A percentile compares a stretch with the other conserved stretches of the same genome.
These are phyloP conservation scores for Ramularia collo-cygni DNA, from an alignment of 2,329 filamentous ascomycete species.

Conservation along the genomic window DNA sequence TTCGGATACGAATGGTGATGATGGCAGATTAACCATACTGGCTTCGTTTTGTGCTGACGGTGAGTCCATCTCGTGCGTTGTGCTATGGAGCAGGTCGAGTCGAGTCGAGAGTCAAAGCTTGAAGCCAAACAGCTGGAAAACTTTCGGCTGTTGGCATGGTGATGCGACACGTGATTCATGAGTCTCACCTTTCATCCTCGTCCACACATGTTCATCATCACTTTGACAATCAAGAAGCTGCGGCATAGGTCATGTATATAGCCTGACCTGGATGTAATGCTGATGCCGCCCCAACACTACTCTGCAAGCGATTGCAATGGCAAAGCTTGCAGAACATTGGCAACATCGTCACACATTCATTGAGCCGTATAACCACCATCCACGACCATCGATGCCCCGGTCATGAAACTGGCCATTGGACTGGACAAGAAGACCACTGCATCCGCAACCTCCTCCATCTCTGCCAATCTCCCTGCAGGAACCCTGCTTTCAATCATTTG, in stretches of 20 bases:
- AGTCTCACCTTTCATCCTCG: too few species aligned
- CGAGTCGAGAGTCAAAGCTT: neutral
- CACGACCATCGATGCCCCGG: constrained; percentile 12
- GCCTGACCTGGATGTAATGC: too few species aligned
- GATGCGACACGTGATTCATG: too few species aligned
- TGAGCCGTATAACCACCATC: too few species aligned
- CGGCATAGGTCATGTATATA: too few species aligned
- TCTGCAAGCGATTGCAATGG: too few species aligned
- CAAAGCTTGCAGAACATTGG: too few species aligned
- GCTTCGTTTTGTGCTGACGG: constrained; percentile 14
- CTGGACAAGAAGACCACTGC: constrained; percentile 38
- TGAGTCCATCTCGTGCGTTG: constrained; percentile 16
- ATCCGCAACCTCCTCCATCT: constrained; percentile 51
- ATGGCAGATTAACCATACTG: constrained; percentile 28
- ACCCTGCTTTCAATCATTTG: constrained; percentile 43
- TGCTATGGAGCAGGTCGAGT: neutral
- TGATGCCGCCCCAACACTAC: too few species aligned
- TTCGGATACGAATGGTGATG: constrained; percentile 44
- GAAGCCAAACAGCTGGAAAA: neutral
- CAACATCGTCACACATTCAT: too few species aligned
- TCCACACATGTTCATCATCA: too few species aligned
- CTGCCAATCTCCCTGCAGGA: constrained; percentile 49
- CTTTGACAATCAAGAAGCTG: too few species aligned
- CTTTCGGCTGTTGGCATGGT: too few species aligned
- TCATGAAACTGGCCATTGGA: constrained; percentile 25